Base-by-base conservation (phyloP, 2,329 filamentous ascomycete species). In the Metarhizium humberi region DNA sequence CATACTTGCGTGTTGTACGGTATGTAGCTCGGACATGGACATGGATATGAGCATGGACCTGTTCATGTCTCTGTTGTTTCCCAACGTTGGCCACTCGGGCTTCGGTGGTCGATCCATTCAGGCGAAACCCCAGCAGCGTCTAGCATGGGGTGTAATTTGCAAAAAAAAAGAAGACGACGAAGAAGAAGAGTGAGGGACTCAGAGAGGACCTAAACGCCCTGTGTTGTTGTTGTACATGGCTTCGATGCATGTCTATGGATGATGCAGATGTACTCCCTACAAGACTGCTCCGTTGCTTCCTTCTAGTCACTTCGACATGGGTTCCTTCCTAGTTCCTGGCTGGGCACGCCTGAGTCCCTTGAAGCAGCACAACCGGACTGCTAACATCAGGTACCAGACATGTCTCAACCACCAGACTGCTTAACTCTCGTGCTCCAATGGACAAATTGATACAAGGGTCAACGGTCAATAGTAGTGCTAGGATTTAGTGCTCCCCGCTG, bases 61-160 rank as follows among this genome's bases (percentile, higher is more conserved):
- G 38, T 29, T 25, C 25, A 29, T 50, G 40, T 40, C 18, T 20
- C 25, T 29, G 43, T 34, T n/a, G 40, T 40, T 50, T 51, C 51
- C 38, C 40, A 20, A 51, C 36, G 16, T 53, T 53, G 51, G 51
- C 55, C 55, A 50, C 55, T 56, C 51, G 47, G 51, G 54, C 54
- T 46, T 43, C 20, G 36, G 51, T 47, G 42, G 38, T 36, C 11
- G 20, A 48, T 48, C 42, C 48, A 29, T 46, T 53, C 51, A 45
- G 54, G 30, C 51, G 42, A 45, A 25, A 45, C 18, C 42, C 16
- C 18, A 20, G 42, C 42, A 45, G 18, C n/a, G 16, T 20, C n/a
- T 45, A 16, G 18, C 42, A 16, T 20, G 16, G 16, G 42, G 42
- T 45, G 7, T 45, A 20, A 45, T 45, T 18, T 20, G 16, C 42